Evolutionary conservation across 2,329 filamentous ascomycete species (phyloP).

Genomic region (Penicillium sp.): DNA sequence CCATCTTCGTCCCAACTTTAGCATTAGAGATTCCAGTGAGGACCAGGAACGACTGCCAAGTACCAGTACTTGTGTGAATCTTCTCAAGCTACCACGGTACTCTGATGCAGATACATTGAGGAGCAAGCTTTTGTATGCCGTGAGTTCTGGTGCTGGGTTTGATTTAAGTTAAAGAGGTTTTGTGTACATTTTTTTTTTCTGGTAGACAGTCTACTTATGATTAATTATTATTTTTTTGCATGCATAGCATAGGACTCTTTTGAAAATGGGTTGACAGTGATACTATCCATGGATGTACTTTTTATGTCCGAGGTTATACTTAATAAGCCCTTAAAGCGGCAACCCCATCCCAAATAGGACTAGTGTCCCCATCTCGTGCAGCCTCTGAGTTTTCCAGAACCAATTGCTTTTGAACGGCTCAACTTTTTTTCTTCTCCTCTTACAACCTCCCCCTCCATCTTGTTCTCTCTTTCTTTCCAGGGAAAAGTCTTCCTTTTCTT

Average conservation of each 20-base stretch:
- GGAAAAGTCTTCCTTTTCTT: conserved; percentile 31
- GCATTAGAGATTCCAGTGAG: conserved; percentile 77
- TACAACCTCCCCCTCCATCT: conserved; percentile 18
- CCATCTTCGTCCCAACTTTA: conserved; percentile 81
- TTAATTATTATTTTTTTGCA: conserved; percentile 7
- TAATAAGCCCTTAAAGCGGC: conserved; percentile 23
- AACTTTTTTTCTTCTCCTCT: conserved; percentile 31
- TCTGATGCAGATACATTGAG: conserved; percentile 63
- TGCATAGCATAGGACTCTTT: conserved; percentile 32
- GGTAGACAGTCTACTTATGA: neutral
- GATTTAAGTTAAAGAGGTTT: conserved; percentile 57
- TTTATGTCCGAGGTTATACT: conserved; percentile 1
- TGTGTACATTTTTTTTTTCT: conserved; percentile 3
- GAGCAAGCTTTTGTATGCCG: conserved; percentile 83
- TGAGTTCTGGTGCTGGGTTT: conserved; percentile 88
- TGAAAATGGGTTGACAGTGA: neutral
- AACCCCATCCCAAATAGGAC: conserved; percentile 16
- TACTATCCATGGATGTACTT: neutral
- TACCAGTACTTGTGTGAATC: conserved; percentile 92
- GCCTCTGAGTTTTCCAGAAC: conserved; percentile 38
- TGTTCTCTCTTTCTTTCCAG: conserved; percentile 28
- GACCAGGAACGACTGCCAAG: conserved; percentile 81
- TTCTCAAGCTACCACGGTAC: conserved; percentile 89
- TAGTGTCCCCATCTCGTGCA: conserved; percentile 26
- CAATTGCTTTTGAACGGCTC: conserved; percentile 26